A percentile compares a stretch with the other conserved stretches of the same genome.
Evolutionary conservation across 2,329 filamentous ascomycete genomes (phyloP).

Genomic region (Aspergillus sp.): DNA sequence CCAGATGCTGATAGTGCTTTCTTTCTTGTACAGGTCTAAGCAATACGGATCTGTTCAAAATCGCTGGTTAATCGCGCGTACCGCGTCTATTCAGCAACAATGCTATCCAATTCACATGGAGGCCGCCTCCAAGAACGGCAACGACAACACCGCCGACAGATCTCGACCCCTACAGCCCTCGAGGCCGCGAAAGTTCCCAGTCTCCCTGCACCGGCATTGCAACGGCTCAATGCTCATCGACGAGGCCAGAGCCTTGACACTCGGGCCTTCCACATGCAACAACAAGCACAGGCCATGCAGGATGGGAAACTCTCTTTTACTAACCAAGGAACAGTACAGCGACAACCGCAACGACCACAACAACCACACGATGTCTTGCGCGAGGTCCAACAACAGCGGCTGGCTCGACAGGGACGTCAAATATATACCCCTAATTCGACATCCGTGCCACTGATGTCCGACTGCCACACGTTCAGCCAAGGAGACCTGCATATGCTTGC

Average conservation of each 20-base stretch:
- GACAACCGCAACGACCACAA: conserved; percentile 55
- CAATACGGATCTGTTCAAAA: conserved; percentile 9
- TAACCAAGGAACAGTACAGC: conserved; percentile 49
- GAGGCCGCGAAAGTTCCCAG: conserved; percentile 65
- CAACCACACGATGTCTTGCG: conserved; percentile 72
- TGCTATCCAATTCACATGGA: conserved; percentile 67
- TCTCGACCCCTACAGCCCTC: conserved; percentile 73
- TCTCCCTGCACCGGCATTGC: conserved; percentile 52
- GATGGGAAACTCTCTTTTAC: conserved; percentile 50
- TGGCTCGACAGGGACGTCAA: conserved; percentile 66
- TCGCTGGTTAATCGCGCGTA: conserved; percentile 36
- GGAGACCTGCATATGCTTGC: conserved; percentile 26
- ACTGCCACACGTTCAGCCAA: conserved; percentile 23
- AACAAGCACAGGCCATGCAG: conserved; percentile 39
- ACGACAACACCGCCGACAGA: conserved; percentile 76
- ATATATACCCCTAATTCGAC: conserved; percentile 27
- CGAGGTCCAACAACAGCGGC: conserved; percentile 84
- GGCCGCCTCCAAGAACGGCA: conserved; percentile 67
- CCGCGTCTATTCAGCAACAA: conserved; percentile 39
- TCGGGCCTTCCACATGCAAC: conserved; percentile 50
- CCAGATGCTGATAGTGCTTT: conserved; percentile 1
- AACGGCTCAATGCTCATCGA: conserved; percentile 58
- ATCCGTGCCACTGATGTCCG: conserved; percentile 17
- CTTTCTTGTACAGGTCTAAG: conserved; percentile 5
- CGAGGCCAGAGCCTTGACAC: conserved; percentile 80